Percentiles rank a stretch among this genome's conserved stretches.
Evolutionary conservation across 495 filamentous ascomycete species (phyloP).

Genomic region (Tuber calosporum): DNA sequence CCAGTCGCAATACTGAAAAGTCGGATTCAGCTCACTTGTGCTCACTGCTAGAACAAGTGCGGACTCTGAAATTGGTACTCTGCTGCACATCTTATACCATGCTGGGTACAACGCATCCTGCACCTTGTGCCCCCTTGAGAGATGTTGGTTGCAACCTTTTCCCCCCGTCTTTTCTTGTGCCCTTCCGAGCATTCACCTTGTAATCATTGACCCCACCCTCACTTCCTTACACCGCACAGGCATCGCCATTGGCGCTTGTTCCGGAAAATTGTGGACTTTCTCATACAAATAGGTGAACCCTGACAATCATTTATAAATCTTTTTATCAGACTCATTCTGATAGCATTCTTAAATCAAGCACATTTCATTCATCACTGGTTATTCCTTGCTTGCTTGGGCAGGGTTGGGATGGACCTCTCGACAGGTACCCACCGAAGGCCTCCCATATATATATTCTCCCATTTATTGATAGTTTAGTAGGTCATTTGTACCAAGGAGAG

Average conservation of each 20-base stretch:
- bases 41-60: neutral
- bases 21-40: no score
- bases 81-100: neutral
- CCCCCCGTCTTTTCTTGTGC: no score
- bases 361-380: neutral
- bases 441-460: neutral
- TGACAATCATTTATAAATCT: neutral
- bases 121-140: neutral
- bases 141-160: no score
- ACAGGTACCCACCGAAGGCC: neutral
- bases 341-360: neutral
- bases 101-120: neutral
- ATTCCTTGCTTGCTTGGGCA: neutral
- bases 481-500: neutral
- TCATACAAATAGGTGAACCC: neutral
- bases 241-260: neutral
- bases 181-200: neutral
- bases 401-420: neutral
- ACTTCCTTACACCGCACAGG: neutral
- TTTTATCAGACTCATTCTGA: neutral
- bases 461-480: neutral
- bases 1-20: no score
- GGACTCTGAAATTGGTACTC: neutral
- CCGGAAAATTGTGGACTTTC: neutral
- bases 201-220: neutral